Evolutionary conservation across 139 green algal genomes (phyloP).

Genomic region (Nannochloris sp.): DNA sequence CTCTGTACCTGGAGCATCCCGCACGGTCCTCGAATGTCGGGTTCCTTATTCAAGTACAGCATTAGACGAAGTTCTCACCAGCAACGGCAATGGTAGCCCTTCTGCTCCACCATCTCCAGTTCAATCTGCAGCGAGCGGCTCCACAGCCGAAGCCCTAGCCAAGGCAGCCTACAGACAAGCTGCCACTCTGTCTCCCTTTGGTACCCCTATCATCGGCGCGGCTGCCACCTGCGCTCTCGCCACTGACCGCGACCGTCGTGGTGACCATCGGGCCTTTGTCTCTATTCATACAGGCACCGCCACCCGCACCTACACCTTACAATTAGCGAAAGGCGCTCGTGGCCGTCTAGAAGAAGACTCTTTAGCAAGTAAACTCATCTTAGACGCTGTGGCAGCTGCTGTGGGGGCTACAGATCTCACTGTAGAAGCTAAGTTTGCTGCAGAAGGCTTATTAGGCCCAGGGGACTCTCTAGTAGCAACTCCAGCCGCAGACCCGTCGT

Average conservation of each 20-base stretch:
- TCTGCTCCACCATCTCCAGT: too few relatives aligned
- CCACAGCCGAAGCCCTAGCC: slow-evolving; percentile 51
- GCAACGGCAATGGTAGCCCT: background rate
- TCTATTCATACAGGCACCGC: slow-evolving; percentile 30
- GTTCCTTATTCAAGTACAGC: slow-evolving; percentile 59
- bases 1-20: slow-evolving; percentile 63
- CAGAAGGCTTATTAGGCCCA: background rate
- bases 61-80: slow-evolving; percentile 44
- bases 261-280: slow-evolving; percentile 56
- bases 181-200: slow-evolving; percentile 42
- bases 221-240: slow-evolving; percentile 62
- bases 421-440: background rate
- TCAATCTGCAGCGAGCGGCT: background rate
- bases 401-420: background rate
- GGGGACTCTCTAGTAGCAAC: background rate
- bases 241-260: slow-evolving; percentile 53
- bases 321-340: slow-evolving; percentile 51
- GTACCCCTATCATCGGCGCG: slow-evolving; percentile 53
- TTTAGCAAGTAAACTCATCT: slow-evolving; percentile 42
- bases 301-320: slow-evolving; percentile 19
- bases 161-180: slow-evolving; percentile 55
- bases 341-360: slow-evolving; percentile 49
- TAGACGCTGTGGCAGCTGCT: slow-evolving; percentile 31
- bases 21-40: slow-evolving; percentile 60
- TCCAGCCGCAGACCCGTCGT: background rate